phyloP scores from a whole-genome alignment of 2,329 filamentous ascomycete genomes.

The Claviceps quebecensis region DNA sequence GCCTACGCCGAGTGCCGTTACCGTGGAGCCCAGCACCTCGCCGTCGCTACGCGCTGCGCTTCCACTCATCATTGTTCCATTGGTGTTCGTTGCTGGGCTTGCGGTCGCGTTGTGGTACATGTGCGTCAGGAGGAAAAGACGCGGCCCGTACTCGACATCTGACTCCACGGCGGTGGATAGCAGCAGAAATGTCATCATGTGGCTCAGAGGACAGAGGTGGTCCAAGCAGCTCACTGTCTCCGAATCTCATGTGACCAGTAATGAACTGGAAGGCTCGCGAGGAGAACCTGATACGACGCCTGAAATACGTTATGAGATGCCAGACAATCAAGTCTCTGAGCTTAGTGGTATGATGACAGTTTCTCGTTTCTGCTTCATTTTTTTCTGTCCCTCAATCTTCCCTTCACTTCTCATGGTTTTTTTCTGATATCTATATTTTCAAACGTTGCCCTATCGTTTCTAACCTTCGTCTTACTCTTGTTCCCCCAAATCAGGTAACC shows the following conservation, averaged over 20 bases:
- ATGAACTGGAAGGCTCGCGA: not conserved
- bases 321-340: conserved; percentile 30
- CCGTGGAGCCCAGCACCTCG: not conserved
- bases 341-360: conserved; percentile 25
- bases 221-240: conserved; percentile 20
- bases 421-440: not conserved
- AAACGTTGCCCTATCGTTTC: not conserved
- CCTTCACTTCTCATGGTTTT: not conserved
- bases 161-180: conserved; percentile 31
- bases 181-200: conserved; percentile 33
- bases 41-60: conserved; percentile 3
- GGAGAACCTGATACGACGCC: not conserved
- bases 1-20: not conserved
- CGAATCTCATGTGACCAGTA: not conserved
- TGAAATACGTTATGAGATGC: conserved; percentile 23
- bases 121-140: conserved; percentile 33
- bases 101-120: conserved; percentile 35
- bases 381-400: not conserved
- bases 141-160: conserved; percentile 15
- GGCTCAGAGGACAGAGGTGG: conserved; percentile 33
- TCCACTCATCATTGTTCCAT: conserved; percentile 8
- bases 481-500: conserved; percentile 22
- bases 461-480: not conserved
- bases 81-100: conserved; percentile 1
- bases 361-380: not conserved